Evolutionary conservation across 495 filamentous ascomycete species (phyloP).

Genomic region (Sphaerosporella brunnea): DNA sequence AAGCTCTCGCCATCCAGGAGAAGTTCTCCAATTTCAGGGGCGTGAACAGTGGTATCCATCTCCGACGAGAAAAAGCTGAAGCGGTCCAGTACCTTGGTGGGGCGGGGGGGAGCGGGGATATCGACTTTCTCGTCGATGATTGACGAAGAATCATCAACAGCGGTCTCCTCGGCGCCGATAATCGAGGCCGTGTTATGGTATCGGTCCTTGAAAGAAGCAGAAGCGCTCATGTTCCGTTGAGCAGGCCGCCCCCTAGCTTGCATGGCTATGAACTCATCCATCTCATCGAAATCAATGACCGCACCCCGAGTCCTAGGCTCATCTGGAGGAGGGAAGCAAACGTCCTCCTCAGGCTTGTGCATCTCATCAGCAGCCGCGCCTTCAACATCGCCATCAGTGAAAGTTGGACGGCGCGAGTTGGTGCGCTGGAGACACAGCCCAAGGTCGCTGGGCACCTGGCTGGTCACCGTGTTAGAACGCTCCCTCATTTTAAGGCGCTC

Average conservation of each 20-base stretch:
- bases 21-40: conserved; percentile 69
- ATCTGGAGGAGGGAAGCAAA: conserved; percentile 57
- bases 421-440: conserved; percentile 30
- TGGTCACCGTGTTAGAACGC: conserved; percentile 30
- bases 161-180: conserved; percentile 7
- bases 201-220: conserved; percentile 13
- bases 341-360: conserved; percentile 56
- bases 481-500: conserved; percentile 37
- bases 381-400: conserved; percentile 32
- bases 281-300: conserved; percentile 25
- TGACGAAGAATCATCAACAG: conserved; percentile 27
- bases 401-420: conserved; percentile 32
- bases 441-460: conserved; percentile 29
- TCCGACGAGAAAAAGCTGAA: conserved; percentile 96
- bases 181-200: conserved; percentile 8
- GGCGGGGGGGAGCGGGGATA: conserved; percentile 22
- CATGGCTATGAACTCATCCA: conserved; percentile 28
- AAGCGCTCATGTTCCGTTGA: conserved; percentile 46
- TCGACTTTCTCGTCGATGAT: conserved; percentile 12
- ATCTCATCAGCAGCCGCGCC: conserved; percentile 11
- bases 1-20: conserved; percentile 76
- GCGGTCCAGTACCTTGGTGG: no score
- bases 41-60: conserved; percentile 76
- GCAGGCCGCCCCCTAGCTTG: conserved; percentile 49
- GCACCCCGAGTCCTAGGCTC: conserved; percentile 17